Percentiles rank a stretch among this genome's conserved stretches.
Evolutionary conservation across 2,329 filamentous ascomycete genomes (phyloP).

Genomic region (Fusarium buharicum): DNA sequence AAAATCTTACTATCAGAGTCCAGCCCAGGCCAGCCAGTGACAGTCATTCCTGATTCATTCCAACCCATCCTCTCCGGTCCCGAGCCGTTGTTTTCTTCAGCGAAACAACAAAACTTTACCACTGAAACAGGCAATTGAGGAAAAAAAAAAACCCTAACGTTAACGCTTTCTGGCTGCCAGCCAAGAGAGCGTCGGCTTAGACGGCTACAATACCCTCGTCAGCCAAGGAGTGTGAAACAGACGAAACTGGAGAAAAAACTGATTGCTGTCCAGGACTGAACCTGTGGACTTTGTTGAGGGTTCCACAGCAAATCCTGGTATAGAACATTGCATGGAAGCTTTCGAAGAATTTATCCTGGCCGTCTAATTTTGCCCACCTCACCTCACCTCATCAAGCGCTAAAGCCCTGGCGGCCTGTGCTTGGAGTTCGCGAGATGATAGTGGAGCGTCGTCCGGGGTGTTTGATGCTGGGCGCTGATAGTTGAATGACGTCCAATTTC

Average conservation of each 20-base stretch:
- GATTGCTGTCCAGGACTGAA: slow-evolving; percentile 9
- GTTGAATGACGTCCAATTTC: slow-evolving; percentile 47
- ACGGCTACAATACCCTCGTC: slow-evolving; percentile 29
- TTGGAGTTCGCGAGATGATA: slow-evolving; percentile 16
- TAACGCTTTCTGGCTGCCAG: neutral
- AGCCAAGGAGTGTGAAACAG: slow-evolving; percentile 32
- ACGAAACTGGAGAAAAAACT: slow-evolving; percentile 18
- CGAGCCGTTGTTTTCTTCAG: slow-evolving; percentile 25
- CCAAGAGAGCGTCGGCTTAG: slow-evolving; percentile 21
- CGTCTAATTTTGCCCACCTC: slow-evolving; percentile 21
- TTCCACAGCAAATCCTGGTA: slow-evolving; percentile 35
- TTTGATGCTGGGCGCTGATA: slow-evolving; percentile 22
- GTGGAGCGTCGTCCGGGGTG: slow-evolving; percentile 38
- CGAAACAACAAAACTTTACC: slow-evolving; percentile 29
- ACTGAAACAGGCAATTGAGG: slow-evolving; percentile 22
- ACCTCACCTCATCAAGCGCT: slow-evolving; percentile 11
- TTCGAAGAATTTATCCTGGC: slow-evolving; percentile 36
- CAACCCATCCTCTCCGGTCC: slow-evolving; percentile 19
- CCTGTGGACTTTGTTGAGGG: slow-evolving; percentile 14
- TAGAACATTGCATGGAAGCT: slow-evolving; percentile 45
- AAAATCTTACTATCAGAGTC: slow-evolving; percentile 1
- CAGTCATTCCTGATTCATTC: slow-evolving; percentile 33
- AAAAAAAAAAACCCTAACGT: slow-evolving; percentile 1
- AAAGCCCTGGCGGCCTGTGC: neutral
- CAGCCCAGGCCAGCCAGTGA: slow-evolving; percentile 14